Conservation (phyloP, 176 grass and related monocot genomes). For the Musa schizocarpa region DNA sequence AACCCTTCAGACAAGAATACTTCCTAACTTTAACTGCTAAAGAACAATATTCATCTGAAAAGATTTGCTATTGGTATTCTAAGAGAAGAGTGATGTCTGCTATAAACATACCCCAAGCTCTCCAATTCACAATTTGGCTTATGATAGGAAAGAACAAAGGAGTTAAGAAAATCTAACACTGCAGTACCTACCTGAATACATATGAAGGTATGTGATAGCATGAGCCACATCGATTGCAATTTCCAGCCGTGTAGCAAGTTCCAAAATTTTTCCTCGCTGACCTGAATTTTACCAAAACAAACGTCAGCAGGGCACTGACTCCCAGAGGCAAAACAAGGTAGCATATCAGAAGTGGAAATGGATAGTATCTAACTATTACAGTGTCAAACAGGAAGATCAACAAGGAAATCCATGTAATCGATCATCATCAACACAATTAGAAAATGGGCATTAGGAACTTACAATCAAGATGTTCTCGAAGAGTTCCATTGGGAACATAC, state of each 20-base stretch:
- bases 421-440: not conserved
- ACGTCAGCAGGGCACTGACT: not conserved
- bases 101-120: not conserved
- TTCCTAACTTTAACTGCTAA: too few species aligned
- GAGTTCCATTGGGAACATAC: slow-evolving; percentile 83
- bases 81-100: not conserved
- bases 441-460: slow-evolving; percentile 18
- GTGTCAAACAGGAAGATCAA: too few species aligned
- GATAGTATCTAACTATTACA: not conserved
- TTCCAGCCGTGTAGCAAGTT: slow-evolving; percentile 52
- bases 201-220: slow-evolving; percentile 95
- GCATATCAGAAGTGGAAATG: not conserved
- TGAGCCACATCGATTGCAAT: slow-evolving; percentile 93
- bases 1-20: not conserved
- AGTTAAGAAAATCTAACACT: not conserved
- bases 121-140: not conserved
- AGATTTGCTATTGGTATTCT: not conserved
- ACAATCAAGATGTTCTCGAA: slow-evolving; percentile 88
- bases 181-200: slow-evolving; percentile 61
- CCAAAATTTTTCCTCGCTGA: slow-evolving; percentile 45
- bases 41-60: not conserved
- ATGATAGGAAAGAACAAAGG: not conserved
- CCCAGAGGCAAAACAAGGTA: not conserved
- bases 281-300: slow-evolving; percentile 34
- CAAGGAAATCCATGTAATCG: not conserved